Evolutionary conservation across 1,284 basidiomycete genomes (phyloP), one percentile per base, ranked within the genome.

Genomic region (Pseudozyma tsukubaensis): DNA sequence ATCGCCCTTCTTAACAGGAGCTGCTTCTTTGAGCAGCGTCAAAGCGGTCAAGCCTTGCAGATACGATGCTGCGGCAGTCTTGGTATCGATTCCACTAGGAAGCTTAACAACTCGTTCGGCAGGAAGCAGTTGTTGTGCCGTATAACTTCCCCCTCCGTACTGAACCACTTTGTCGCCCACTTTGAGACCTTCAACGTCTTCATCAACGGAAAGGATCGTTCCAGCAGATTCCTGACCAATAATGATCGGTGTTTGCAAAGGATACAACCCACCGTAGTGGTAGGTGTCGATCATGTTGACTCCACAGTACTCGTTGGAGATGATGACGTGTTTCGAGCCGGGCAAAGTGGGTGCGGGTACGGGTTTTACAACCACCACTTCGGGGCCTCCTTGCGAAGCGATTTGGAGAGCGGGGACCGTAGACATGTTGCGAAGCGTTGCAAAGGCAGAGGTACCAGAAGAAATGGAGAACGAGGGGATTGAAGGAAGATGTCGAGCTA

Each of bases 161-260:
- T 79, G 86, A 37, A 88, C 90, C 13, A 91, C 90, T 53, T 88
- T 89, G 34, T 87, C 87, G 2, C 92, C 92, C 16, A 90, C 85
- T 49, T 86, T 85, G 77, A 89, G 90, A 2, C 67, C 79, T 12
- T 47, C 67, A 0, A 78, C 68, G 24, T 80, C 65, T 3, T 74
- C 56, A 34, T 77, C 51, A 88, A 95, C 86, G 9, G 88, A 87
- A 50, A 92, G 88, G 53, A 97, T 88, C 4, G 87, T 89, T 3
- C 95, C 95, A 1, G 92, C 88, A 0, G 88, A 88, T 84, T 97
- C 95, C 73, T 89, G 89, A 9, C 95, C 95, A 39, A 94, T 86
- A 12, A 89, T 87, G 68, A 90, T 89, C 5, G 95, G 95, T 66
- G 92, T 90, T 4, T 87, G 63, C 9, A 85, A 80, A 45, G 85